Evolutionary conservation across 2,329 filamentous ascomycete species (phyloP).

Genomic region (Fusarium xyrophilum): DNA sequence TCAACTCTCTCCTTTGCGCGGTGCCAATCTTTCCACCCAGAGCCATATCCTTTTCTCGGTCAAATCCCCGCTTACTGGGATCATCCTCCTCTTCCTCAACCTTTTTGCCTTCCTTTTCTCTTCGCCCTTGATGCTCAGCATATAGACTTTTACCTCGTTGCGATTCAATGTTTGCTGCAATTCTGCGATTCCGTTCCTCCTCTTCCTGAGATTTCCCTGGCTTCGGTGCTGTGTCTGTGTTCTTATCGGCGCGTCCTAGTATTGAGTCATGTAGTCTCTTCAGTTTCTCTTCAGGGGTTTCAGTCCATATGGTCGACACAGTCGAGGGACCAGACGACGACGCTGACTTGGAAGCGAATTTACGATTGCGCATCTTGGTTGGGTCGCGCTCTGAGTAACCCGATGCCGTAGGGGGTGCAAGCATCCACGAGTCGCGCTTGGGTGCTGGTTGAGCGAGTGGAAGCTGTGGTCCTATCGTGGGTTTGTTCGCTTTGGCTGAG

Average conservation of each 20-base stretch:
- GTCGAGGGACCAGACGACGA: slow-evolving; percentile 44
- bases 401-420: slow-evolving; percentile 68
- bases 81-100: slow-evolving; percentile 81
- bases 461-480: slow-evolving; percentile 47
- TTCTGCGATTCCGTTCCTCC: slow-evolving; percentile 58
- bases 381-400: slow-evolving; percentile 74
- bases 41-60: slow-evolving; percentile 93
- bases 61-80: slow-evolving; percentile 86
- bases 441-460: slow-evolving; percentile 53
- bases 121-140: slow-evolving; percentile 58
- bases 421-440: slow-evolving; percentile 86
- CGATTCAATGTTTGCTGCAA: slow-evolving; percentile 59
- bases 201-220: slow-evolving; percentile 57
- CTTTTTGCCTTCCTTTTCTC: slow-evolving; percentile 46
- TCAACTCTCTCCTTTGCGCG: slow-evolving; percentile 77
- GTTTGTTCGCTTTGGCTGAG: slow-evolving; percentile 57
- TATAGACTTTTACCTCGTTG: slow-evolving; percentile 65
- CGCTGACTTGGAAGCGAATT: slow-evolving; percentile 73
- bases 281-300: slow-evolving; percentile 88
- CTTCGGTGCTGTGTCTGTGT: slow-evolving; percentile 51
- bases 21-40: slow-evolving; percentile 74
- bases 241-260: slow-evolving; percentile 68
- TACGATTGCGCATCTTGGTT: slow-evolving; percentile 80
- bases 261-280: slow-evolving; percentile 82
- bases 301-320: slow-evolving; percentile 82